These are phyloP conservation scores for Skeletonema menzelii DNA, from an alignment of 108 stramenopile species.

Conservation along the genomic window DNA sequence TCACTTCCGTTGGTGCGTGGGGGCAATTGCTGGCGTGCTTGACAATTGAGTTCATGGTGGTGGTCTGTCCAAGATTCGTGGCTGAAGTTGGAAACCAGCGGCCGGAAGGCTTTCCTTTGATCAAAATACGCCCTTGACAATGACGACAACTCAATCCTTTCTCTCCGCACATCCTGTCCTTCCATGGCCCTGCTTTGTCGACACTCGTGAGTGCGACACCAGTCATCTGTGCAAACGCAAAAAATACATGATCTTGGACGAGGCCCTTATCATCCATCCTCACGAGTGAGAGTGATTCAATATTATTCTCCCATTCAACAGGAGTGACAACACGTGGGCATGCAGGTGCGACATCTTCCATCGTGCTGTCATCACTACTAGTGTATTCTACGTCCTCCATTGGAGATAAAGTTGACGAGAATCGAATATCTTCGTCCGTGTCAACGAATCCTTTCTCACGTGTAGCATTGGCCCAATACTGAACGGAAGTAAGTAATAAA, in stretches of 20 bases:
- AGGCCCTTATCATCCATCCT: constrained; percentile 59
- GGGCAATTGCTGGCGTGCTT: constrained; percentile 26
- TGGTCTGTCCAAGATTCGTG: constrained; percentile 75
- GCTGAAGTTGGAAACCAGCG: constrained; percentile 69
- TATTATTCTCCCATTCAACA: background rate
- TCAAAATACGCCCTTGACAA: constrained; percentile 46
- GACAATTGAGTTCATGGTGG: constrained; percentile 76
- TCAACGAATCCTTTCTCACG: constrained; percentile 30
- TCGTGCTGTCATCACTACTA: background rate
- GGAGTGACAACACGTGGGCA: background rate
- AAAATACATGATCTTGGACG: constrained; percentile 71
- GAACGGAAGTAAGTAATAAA: background rate
- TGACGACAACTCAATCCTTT: constrained; percentile 73
- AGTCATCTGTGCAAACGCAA: constrained; percentile 70
- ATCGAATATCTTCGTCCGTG: constrained; percentile 33
- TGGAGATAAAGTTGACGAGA: background rate
- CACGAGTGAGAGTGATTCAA: constrained; percentile 40
- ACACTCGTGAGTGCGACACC: background rate
- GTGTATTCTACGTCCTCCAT: background rate
- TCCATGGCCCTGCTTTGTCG: constrained; percentile 12
- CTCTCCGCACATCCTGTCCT: constrained; percentile 60
- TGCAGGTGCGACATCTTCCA: background rate
- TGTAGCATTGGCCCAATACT: constrained; percentile 36
- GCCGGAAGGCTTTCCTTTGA: constrained; percentile 61
- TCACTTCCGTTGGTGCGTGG: background rate